Base-by-base conservation (phyloP, 805 yeast genomes). In the Wickerhamiella dianesei region DNA sequence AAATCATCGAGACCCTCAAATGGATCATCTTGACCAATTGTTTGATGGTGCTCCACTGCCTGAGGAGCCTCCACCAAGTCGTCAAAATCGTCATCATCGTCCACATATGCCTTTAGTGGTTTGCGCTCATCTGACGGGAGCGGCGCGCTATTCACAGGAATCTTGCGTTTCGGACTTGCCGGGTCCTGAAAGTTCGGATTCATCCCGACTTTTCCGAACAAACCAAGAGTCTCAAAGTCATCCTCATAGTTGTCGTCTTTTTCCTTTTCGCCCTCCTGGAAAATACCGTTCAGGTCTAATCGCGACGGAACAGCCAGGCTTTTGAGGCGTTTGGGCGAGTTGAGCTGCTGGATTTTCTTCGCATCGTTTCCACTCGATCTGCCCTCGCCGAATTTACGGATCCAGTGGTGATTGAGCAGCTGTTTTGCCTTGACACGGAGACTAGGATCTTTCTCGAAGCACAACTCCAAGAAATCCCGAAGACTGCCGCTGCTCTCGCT, bases 401-500 rank as follows among this genome's bases (percentile, higher is more conserved):
- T 54, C 94, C 94, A 84, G 17, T 70, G 69, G 58, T 82, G 88
- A 22, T 68, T 59, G 20, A 75, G 60, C 21, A 86, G 65, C 35
- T 72, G 63, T 29, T 64, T 64, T 0, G 89, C 89, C 4, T 74
- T 64, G 2, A 68, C 64, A 48, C 95, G 66, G 21, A 73, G 60
- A 20, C 65, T 66, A 1, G 89, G 84, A 53, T 80, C 79, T 56
- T 78, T 79, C 53, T 79, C 80, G 54, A 84, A 80, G 58, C 95
- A 85, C 50, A 74, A 76, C 44, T 70, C 54, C 12, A 82, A 62
- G 52, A 85, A 79, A 52, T 81, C 84, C 37, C 69, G 67, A 70
- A 50, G 63, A 3, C 74, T 58, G 2, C 67, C 63, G 6, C 67
- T 59, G 1, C 60, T 45, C 6, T 58, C 63, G 1, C 69, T 68